These are phyloP conservation scores for Vaccinium macrocarpon DNA, from an alignment of 148 eudicot genomes.

Conservation along the genomic window DNA sequence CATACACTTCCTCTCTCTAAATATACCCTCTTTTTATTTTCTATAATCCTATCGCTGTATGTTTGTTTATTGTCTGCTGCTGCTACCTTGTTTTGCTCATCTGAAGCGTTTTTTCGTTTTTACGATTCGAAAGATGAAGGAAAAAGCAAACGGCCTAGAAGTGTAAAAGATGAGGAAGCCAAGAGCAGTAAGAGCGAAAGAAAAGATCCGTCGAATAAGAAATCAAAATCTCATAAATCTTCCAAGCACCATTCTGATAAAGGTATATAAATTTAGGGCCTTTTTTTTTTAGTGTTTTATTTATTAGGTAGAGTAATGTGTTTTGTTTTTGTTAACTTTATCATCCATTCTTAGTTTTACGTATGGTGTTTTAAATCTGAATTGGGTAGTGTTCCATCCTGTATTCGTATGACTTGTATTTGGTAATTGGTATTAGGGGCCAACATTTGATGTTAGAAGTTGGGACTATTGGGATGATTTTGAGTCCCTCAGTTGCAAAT, in stretches of 20 bases:
- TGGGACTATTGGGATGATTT: not conserved
- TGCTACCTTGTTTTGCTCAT: not conserved
- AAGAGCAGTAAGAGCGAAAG: constrained; percentile 19
- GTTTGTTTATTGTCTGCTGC: not conserved
- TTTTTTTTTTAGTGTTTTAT: not conserved
- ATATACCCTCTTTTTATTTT: no score
- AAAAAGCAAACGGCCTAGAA: constrained; percentile 27
- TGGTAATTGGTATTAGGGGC: not conserved
- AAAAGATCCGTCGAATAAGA: constrained; percentile 24
- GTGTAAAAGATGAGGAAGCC: constrained; percentile 20
- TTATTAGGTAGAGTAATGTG: no score
- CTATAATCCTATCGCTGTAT: not conserved
- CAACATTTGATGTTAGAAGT: not conserved
- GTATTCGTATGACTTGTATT: not conserved
- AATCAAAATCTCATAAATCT: constrained; percentile 28
- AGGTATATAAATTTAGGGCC: constrained; percentile 16
- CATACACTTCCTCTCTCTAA: not conserved
- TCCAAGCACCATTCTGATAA: constrained; percentile 34
- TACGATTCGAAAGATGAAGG: constrained; percentile 25
- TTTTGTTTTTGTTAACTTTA: not conserved
- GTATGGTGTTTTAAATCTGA: not conserved
- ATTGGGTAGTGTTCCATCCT: not conserved
- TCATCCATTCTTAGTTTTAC: not conserved
- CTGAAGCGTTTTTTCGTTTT: not conserved
- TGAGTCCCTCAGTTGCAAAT: not conserved